These are phyloP conservation scores for Apiotrichum montevideense DNA, from an alignment of 1,284 basidiomycete species.

Conservation along the genomic window DNA sequence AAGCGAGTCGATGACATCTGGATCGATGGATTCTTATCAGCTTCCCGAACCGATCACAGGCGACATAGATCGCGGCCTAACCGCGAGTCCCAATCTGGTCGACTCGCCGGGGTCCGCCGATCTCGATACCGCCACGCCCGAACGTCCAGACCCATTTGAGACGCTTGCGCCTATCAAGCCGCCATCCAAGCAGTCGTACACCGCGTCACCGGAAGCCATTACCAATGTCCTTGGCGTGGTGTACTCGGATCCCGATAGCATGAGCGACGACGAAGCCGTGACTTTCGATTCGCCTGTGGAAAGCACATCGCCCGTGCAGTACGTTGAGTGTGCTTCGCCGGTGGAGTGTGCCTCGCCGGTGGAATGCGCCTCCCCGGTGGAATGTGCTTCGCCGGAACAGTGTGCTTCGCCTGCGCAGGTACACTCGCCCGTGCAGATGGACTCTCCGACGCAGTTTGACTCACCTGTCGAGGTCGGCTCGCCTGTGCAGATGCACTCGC, in stretches of 20 bases:
- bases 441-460: slow-evolving; percentile 2
- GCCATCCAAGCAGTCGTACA: not conserved
- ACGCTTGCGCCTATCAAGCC: slow-evolving; percentile 1
- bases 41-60: slow-evolving; percentile 18
- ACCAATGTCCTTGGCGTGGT: not conserved
- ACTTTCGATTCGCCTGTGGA: not conserved
- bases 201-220: no score
- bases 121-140: not conserved
- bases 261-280: not conserved
- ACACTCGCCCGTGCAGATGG: slow-evolving; percentile 3
- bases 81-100: slow-evolving; percentile 2
- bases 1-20: not conserved
- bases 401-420: not conserved
- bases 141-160: not conserved
- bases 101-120: slow-evolving; percentile 5
- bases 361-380: not conserved
- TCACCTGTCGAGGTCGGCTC: slow-evolving; percentile 1
- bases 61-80: not conserved
- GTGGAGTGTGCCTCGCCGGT: slow-evolving; percentile 1
- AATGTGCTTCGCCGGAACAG: slow-evolving; percentile 2
- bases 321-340: not conserved
- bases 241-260: not conserved
- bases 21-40: slow-evolving; percentile 42
- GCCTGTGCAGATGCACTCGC: not conserved
- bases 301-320: not conserved